phyloP scores from a whole-genome alignment of 768 basidiomycete genomes.

The Gloeostereum incarnatum region DNA sequence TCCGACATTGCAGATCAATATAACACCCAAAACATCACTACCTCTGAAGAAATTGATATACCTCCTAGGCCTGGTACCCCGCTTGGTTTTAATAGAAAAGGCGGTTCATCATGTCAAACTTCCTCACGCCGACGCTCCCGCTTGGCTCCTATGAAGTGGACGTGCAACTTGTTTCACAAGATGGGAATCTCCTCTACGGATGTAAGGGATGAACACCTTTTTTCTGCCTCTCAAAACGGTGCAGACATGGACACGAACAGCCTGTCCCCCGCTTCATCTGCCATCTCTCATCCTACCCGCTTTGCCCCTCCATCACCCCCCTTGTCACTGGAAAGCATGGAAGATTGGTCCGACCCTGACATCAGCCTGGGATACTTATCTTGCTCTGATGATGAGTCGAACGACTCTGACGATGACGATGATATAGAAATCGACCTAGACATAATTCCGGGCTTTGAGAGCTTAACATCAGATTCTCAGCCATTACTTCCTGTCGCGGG shows the following conservation, averaged over 20 bases:
- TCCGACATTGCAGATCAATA: constrained; percentile 11
- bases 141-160: constrained; percentile 10
- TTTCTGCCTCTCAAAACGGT: constrained; percentile 8
- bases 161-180: constrained; percentile 12
- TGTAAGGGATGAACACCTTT: too few relatives aligned
- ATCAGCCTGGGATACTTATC: too few relatives aligned
- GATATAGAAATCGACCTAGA: constrained; percentile 16
- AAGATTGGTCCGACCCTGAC: too few relatives aligned
- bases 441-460: constrained; percentile 12
- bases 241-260: constrained; percentile 9
- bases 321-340: too few relatives aligned
- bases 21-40: constrained; percentile 5
- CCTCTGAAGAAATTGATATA: constrained; percentile 13
- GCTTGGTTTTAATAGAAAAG: constrained; percentile 29
- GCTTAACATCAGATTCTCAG: constrained; percentile 11
- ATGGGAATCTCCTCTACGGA: constrained; percentile 3
- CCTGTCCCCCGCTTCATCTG: too few relatives aligned
- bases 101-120: constrained; percentile 1
- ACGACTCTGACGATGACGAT: constrained; percentile 7
- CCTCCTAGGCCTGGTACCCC: constrained; percentile 40
- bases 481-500: constrained; percentile 2
- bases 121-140: constrained; percentile 3
- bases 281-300: constrained; percentile 8
- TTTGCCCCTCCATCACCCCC: constrained; percentile 7
- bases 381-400: constrained; percentile 10